Evolutionary conservation across 768 basidiomycete genomes (phyloP).

Genomic region (Suillus clintonianus): DNA sequence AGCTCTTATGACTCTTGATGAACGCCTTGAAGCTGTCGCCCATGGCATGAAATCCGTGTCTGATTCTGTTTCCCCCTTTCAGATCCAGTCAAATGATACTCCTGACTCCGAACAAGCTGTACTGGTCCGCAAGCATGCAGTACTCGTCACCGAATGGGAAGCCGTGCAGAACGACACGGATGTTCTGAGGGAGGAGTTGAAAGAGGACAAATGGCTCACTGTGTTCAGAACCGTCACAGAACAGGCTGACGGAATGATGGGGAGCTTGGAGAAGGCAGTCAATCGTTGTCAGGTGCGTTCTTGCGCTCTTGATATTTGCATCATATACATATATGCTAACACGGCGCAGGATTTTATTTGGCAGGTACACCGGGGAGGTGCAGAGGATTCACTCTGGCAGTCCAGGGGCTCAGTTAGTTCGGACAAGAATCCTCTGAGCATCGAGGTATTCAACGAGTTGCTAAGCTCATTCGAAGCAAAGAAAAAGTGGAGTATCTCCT

Average conservation of each 20-base stretch:
- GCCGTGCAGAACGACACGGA: conserved; percentile 77
- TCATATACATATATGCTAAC: not conserved
- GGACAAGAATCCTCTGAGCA: conserved; percentile 52
- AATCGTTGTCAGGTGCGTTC: conserved; percentile 79
- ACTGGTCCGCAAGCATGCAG: conserved; percentile 72
- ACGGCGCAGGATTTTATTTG: conserved; percentile 75
- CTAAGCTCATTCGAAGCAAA: conserved; percentile 82
- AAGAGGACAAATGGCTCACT: conserved; percentile 96
- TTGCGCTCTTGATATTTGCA: conserved; percentile 8
- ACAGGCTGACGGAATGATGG: conserved; percentile 98
- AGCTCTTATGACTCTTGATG: conserved; percentile 77
- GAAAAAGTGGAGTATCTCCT: conserved; percentile 65
- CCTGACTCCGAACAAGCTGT: conserved; percentile 40
- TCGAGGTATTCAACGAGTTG: conserved; percentile 66
- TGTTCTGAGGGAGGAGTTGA: conserved; percentile 85
- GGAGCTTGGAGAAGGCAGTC: conserved; percentile 89
- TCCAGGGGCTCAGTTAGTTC: conserved; percentile 44
- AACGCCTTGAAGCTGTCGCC: conserved; percentile 72
- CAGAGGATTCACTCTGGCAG: conserved; percentile 44
- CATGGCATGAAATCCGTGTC: conserved; percentile 71
- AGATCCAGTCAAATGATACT: conserved; percentile 49
- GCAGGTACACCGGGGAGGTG: conserved; percentile 67
- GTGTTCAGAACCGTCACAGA: conserved; percentile 93
- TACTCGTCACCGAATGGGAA: conserved; percentile 79
- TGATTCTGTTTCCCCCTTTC: conserved; percentile 63